A percentile compares a stretch with the other conserved stretches of the same genome.
Conservation (phyloP, 176 grass and related monocot genomes). For the Musa acuminata region DNA sequence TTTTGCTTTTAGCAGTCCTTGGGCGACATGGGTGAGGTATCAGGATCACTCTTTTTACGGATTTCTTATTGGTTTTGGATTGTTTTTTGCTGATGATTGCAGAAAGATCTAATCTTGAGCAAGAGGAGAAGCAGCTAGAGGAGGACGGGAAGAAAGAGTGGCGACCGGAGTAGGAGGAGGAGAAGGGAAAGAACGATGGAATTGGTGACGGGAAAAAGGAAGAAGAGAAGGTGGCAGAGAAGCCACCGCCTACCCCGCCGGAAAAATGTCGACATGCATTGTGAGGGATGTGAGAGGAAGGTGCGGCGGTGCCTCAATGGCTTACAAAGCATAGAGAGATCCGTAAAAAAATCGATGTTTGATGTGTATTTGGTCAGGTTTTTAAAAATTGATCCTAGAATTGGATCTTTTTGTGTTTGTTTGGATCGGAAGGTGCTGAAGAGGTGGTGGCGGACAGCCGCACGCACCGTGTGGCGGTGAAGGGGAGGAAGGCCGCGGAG, state of each 20-base stretch:
- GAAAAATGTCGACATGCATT: conserved; percentile 52
- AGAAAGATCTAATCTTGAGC: background rate
- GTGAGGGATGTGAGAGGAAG: conserved; percentile 47
- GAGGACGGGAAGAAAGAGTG: conserved; percentile 12
- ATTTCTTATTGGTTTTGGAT: background rate
- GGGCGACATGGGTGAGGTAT: background rate
- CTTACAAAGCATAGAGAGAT: conserved; percentile 31
- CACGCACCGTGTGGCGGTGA: background rate
- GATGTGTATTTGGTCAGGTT: background rate
- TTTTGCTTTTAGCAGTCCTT: background rate
- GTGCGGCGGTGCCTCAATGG: conserved; percentile 36
- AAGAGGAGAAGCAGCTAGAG: background rate
- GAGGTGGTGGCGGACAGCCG: background rate
- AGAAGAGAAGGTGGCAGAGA: background rate
- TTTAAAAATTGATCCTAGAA: background rate
- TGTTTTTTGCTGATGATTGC: background rate
- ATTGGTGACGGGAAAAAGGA: background rate
- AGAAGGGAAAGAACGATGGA: background rate
- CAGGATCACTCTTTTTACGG: background rate
- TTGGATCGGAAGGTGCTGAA: conserved; percentile 2
- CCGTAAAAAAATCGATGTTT: too few relatives aligned
- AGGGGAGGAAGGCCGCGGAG: conserved; percentile 7
- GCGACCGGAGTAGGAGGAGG: background rate
- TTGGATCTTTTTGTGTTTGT: background rate
- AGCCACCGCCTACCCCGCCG: background rate